Evolutionary conservation across 108 stramenopile genomes (phyloP), one percentile per base, ranked within the genome.

Genomic region (Cylindrotheca closterium): DNA sequence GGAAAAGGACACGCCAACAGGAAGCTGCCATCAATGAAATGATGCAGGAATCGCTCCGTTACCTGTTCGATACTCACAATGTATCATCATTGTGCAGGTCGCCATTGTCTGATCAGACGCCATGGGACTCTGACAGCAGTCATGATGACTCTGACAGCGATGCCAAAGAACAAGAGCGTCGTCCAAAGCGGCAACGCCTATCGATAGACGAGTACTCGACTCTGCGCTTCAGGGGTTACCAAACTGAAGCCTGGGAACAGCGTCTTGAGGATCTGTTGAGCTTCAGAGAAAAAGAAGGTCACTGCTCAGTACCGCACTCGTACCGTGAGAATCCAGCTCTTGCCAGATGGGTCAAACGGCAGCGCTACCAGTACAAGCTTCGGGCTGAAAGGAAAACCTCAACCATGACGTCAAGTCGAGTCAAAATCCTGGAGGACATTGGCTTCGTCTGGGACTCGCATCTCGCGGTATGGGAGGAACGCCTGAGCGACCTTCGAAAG

Each of bases 361-460:
- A 79, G 53, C 78, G 79, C 5, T 34, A 59, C 18, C 83, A 84
- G 51, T 80, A 75, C 67, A 73, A 74, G 51, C 63, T 83, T 3
- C 23, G 64, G 50, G 32, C 51, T 18, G 75, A 77, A 18, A 64
- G 70, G 2, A 73, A 73, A 53, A 33, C 72, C 4, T 74, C 73
- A 2, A 71, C 73, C 25, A 78, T 84, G 53, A 73, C 73, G 1
- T 19, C 18, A 3, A 77, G 78, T 26, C 76, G 83, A 25, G 22
- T 78, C 12, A 49, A 64, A 31, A 47, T 47, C 5, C 65, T 84
- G 8, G 74, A 84, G 12, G 55, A 65, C 4, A 24, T 76, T 0
- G 81, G 63, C 7, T 82, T 82, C 51, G 69, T 69, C 2, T 82
- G 81, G 81, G 63, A 74, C 62, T 61, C 67, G 19, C 77, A 78